Base-by-base conservation (phyloP, 148 eudicot genomes). In the Rhododendron henanense region DNA sequence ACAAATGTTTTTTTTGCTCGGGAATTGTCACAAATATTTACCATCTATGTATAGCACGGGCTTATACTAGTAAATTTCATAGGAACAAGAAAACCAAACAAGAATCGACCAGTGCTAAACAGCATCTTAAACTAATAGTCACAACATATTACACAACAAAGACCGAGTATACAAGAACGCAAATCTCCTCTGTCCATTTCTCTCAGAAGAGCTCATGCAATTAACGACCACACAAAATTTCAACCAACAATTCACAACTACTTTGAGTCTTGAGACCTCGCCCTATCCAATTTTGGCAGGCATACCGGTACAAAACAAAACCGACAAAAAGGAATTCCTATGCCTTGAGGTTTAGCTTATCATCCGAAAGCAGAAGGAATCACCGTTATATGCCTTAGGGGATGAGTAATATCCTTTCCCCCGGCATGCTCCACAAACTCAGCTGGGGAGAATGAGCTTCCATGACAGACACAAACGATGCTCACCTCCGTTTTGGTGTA, bases 391-490 rank as follows among this genome's bases (percentile, higher is more conserved):
- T 92, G 98, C 85, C 80, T 90, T 5, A 95, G 87, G 77, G 98
- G 97, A 76, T 94, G 88, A 25, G 91, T 83, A 16, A 95, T 81
- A 37, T 91, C 94, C 3, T 90, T 89, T 35, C 95, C 95, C 28
- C 98, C 98, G 0, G 98, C 98, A 85, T 95, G 98, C 91, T 94
- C 93, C 31, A 94, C 94, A 18, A 95, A 95, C 84, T 89, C 93
- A 35, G 96, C 92, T 1, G 98, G 95, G 7, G 96, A 88, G 83
- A 95, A 94, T 13, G 95, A 91, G 37, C 86, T 86, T 28, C 96
- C 98, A 85, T 95, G 98, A 81, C 98, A 95, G 50, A 90, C 93
- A 48, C 98, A 95, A 2, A 94, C 85, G 1, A 95, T 94, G 87
- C 91, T 91, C 63, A 95, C 96, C 87, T 93, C 98, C 4, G 86